These are phyloP conservation scores for Annona cherimola DNA, from an alignment of 164 flowering plant species.

Conservation along the genomic window DNA sequence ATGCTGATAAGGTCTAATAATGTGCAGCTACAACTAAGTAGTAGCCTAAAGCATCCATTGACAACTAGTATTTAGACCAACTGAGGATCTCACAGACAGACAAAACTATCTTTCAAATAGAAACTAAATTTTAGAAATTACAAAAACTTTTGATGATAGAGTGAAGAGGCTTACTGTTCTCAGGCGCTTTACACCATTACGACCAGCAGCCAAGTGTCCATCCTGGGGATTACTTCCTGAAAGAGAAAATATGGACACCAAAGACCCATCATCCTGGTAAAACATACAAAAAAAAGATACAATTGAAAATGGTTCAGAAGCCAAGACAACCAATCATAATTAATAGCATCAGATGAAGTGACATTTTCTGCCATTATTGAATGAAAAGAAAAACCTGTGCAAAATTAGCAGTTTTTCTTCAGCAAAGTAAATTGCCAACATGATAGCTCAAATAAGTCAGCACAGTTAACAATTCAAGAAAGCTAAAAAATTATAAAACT, in stretches of 20 bases:
- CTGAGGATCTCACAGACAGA: too few relatives aligned
- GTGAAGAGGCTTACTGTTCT: slow-evolving; percentile 65
- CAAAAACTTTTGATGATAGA: background rate
- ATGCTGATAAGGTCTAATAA: too few relatives aligned
- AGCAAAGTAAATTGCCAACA: background rate
- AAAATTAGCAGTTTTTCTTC: background rate
- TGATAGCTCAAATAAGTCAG: background rate
- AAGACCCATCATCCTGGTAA: slow-evolving; percentile 86
- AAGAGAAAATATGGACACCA: slow-evolving; percentile 85
- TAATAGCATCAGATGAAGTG: background rate
- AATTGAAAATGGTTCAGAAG: background rate
- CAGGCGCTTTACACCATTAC: slow-evolving; percentile 99
- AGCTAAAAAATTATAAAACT: background rate
- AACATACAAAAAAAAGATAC: slow-evolving; percentile 8
- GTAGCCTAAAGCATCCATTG: too few relatives aligned
- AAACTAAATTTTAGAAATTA: background rate
- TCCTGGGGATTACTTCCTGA: slow-evolving; percentile 86
- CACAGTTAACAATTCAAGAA: background rate
- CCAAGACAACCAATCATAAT: background rate
- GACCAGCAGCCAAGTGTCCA: slow-evolving; percentile 93
- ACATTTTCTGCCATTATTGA: background rate
- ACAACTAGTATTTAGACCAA: too few relatives aligned
- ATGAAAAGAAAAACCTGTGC: background rate
- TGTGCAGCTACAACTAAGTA: too few relatives aligned
- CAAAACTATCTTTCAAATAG: background rate